These are phyloP conservation scores for Termitomyces sp. DNA, from an alignment of 1,284 basidiomycete species.

Conservation along the genomic window DNA sequence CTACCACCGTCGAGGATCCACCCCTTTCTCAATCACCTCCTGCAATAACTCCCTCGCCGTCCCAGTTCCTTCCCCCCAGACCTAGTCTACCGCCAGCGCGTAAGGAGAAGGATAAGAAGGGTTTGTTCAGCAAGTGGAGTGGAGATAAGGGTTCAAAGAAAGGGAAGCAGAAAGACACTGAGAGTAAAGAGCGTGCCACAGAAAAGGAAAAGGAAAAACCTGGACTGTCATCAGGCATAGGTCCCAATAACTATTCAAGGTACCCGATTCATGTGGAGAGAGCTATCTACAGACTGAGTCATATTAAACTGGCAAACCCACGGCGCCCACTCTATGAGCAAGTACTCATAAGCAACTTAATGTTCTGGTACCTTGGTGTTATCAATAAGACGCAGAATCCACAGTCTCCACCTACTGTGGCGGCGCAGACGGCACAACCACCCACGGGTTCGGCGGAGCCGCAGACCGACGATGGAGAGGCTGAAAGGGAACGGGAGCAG, in stretches of 20 bases:
- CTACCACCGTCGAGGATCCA: conserved; percentile 16
- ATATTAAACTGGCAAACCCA: conserved; percentile 98
- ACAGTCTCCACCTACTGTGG: conserved; percentile 25
- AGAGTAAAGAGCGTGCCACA: conserved; percentile 41
- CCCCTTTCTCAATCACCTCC: conserved; percentile 22
- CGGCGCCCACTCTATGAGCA: conserved; percentile 95
- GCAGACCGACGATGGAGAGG: conserved; percentile 24
- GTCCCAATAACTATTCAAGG: conserved; percentile 59
- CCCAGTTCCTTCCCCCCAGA: conserved; percentile 22
- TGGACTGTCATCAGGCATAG: conserved; percentile 36
- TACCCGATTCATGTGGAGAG: conserved; percentile 98
- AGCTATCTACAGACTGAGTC: conserved; percentile 93
- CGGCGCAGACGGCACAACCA: conserved; percentile 19
- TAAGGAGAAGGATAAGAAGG: conserved; percentile 78
- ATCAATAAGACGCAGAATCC: conserved; percentile 81
- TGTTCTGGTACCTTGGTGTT: conserved; percentile 99
- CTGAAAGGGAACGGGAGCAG: conserved; percentile 43
- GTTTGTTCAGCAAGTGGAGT: conserved; percentile 71
- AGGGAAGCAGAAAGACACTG: conserved; percentile 45
- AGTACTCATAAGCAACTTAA: conserved; percentile 96
- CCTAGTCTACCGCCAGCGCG: conserved; percentile 31
- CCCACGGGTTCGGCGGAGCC: conserved; percentile 15
- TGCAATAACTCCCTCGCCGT: conserved; percentile 10
- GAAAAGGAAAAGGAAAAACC: conserved; percentile 73
- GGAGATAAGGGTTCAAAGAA: conserved; percentile 57